Conservation (phyloP, 805 yeast genomes). For the Cyberlindnera bimundalis region DNA sequence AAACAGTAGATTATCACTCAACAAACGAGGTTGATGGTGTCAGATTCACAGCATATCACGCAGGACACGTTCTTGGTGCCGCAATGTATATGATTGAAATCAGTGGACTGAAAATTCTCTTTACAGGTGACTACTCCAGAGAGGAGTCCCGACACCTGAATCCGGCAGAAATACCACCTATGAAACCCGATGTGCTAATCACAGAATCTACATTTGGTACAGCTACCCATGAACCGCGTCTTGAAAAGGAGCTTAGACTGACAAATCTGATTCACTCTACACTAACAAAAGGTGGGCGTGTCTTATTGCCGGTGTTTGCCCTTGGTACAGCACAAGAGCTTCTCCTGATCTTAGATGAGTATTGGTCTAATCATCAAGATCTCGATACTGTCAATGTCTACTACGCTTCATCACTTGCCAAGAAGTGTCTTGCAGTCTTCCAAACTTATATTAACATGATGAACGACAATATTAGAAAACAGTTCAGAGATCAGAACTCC, state of each 20-base stretch:
- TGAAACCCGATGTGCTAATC: constrained; percentile 82
- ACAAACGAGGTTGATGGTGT: constrained; percentile 94
- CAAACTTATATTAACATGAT: constrained; percentile 96
- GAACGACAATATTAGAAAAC: constrained; percentile 84
- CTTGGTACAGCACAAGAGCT: constrained; percentile 96
- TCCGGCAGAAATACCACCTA: constrained; percentile 90
- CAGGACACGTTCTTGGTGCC: constrained; percentile 99
- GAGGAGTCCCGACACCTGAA: constrained; percentile 94
- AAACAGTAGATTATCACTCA: constrained; percentile 93
- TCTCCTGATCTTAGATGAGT: constrained; percentile 85
- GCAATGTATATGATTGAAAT: constrained; percentile 96
- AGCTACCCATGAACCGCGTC: constrained; percentile 90
- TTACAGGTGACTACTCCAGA: constrained; percentile 96
- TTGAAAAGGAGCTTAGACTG: constrained; percentile 77
- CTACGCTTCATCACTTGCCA: constrained; percentile 90
- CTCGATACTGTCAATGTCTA: constrained; percentile 78
- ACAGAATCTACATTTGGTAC: constrained; percentile 98
- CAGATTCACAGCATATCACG: constrained; percentile 95
- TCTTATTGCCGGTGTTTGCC: constrained; percentile 91
- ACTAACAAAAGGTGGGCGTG: constrained; percentile 83
- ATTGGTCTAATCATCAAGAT: constrained; percentile 84
- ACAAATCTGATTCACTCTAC: constrained; percentile 84
- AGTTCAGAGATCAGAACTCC: constrained; percentile 69
- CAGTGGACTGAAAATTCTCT: constrained; percentile 83
- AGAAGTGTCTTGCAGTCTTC: constrained; percentile 95